Conservation (phyloP, 1,139 yeast species). For the Yamadazyma spencermartinsiae region DNA sequence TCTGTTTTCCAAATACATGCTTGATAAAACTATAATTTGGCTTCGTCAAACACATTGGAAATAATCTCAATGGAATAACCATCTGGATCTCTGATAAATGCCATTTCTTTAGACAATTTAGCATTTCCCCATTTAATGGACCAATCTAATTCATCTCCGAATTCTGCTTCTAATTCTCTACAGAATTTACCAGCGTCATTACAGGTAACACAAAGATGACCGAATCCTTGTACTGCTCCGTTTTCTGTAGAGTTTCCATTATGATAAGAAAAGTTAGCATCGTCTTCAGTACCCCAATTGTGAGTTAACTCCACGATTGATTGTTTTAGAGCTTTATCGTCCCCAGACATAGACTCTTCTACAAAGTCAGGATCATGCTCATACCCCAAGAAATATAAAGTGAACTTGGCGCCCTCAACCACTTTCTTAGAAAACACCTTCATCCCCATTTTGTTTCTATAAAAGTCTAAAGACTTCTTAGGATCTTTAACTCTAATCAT, state of each 20-base stretch:
- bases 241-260: constrained; percentile 65
- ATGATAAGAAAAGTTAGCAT: constrained; percentile 72
- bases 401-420: constrained; percentile 71
- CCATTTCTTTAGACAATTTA: constrained; percentile 45
- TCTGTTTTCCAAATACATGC: too few relatives aligned
- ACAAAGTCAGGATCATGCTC: constrained; percentile 39
- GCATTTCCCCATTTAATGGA: constrained; percentile 55
- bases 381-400: constrained; percentile 83
- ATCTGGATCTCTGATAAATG: constrained; percentile 88
- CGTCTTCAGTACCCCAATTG: constrained; percentile 92
- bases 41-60: constrained; percentile 1
- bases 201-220: constrained; percentile 80
- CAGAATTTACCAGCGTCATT: constrained; percentile 61
- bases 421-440: constrained; percentile 58
- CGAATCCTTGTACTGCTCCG: constrained; percentile 76
- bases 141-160: constrained; percentile 38
- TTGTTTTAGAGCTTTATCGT: constrained; percentile 47
- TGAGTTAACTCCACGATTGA: constrained; percentile 86
- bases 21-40: too few relatives aligned
- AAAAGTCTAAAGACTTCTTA: constrained; percentile 69
- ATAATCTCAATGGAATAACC: constrained; percentile 81
- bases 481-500: constrained; percentile 95
- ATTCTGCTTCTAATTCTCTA: constrained; percentile 46
- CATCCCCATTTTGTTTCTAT: constrained; percentile 79
- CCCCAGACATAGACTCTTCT: constrained; percentile 33